Evolutionary conservation across 495 filamentous ascomycete genomes (phyloP).

Genomic region (Neurospora terricola): DNA sequence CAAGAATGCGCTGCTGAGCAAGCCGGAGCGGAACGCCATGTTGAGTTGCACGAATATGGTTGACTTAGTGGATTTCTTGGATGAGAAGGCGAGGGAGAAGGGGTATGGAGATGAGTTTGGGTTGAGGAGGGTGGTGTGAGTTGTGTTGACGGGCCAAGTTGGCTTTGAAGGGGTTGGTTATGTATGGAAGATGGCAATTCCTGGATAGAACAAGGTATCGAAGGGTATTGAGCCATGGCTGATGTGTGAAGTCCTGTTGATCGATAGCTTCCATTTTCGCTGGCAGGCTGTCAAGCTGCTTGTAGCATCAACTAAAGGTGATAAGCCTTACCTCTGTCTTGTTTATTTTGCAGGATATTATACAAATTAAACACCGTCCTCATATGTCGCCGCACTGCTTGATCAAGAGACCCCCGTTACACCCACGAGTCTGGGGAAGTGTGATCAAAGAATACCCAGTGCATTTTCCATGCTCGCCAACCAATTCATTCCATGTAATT

Average conservation of each 20-base stretch:
- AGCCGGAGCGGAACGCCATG: constrained; percentile 41
- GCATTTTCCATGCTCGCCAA: neutral
- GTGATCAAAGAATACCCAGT: neutral
- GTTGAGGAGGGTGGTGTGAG: constrained; percentile 3
- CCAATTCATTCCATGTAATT: neutral
- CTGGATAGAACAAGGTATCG: neutral
- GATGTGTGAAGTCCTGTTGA: neutral
- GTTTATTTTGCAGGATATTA: neutral
- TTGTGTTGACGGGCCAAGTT: neutral
- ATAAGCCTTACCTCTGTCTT: neutral
- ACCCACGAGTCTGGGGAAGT: neutral
- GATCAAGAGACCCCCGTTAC: neutral
- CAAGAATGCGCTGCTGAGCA: constrained; percentile 37
- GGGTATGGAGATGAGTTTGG: constrained; percentile 6
- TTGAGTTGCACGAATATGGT: constrained; percentile 41
- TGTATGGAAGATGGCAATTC: neutral
- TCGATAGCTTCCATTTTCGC: neutral
- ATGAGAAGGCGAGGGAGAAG: constrained; percentile 31
- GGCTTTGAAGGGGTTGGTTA: neutral
- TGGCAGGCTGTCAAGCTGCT: neutral
- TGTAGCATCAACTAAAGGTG: neutral
- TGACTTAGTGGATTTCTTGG: constrained; percentile 52
- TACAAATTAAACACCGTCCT: neutral
- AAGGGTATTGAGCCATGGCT: neutral
- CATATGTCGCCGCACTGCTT: neutral